phyloP scores from a whole-genome alignment of 164 flowering plant species.

The Stephania yunnanensis region DNA sequence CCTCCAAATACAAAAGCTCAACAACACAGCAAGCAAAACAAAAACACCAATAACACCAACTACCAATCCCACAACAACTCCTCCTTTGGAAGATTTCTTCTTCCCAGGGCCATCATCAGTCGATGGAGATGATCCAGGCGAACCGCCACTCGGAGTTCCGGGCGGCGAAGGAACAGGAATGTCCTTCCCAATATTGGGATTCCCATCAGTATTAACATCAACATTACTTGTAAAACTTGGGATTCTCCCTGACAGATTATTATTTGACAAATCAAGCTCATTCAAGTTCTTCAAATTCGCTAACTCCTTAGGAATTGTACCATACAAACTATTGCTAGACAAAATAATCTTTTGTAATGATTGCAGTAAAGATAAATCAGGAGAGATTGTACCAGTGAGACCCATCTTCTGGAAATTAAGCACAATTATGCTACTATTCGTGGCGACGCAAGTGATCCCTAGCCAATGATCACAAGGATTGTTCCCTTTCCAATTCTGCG shows the following conservation, averaged over 20 bases:
- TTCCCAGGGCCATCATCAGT: constrained; percentile 1
- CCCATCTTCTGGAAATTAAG: constrained; percentile 47
- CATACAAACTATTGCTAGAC: constrained; percentile 51
- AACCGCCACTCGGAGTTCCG: constrained; percentile 14
- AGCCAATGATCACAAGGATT: constrained; percentile 66
- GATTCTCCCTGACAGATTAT: constrained; percentile 50
- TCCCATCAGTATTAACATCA: constrained; percentile 35
- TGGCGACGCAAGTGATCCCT: constrained; percentile 39
- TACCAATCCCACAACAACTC: constrained; percentile 37
- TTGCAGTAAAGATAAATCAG: constrained; percentile 34
- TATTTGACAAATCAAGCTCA: constrained; percentile 58
- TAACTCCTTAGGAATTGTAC: constrained; percentile 65
- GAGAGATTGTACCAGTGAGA: constrained; percentile 68
- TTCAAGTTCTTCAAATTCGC: constrained; percentile 36
- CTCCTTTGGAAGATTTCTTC: constrained; percentile 25
- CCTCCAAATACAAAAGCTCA: constrained; percentile 32
- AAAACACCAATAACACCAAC: constrained; percentile 27
- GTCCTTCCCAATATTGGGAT: constrained; percentile 50
- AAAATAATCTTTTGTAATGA: constrained; percentile 46
- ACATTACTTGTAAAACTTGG: constrained; percentile 45
- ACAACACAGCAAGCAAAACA: constrained; percentile 22
- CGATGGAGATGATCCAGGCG: constrained; percentile 7
- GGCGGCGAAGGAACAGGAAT: constrained; percentile 17
- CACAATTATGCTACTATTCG: constrained; percentile 29
- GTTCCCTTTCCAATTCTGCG: constrained; percentile 66